These are phyloP conservation scores for Lachancea sp. DNA, from an alignment of 805 yeast genomes.

Conservation along the genomic window DNA sequence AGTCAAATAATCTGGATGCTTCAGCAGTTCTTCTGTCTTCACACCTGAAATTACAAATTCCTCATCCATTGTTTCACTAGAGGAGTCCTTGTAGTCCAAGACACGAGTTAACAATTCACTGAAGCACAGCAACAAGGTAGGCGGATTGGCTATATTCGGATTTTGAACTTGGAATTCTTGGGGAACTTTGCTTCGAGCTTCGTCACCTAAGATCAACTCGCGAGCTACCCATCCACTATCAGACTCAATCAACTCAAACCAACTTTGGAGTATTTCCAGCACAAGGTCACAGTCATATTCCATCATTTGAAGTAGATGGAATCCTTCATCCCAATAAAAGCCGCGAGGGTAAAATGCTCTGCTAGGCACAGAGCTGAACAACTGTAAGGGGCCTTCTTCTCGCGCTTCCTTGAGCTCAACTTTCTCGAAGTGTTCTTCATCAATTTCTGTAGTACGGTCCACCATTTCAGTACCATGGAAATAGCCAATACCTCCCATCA, in stretches of 20 bases:
- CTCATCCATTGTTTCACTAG: conserved; percentile 3
- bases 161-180: conserved; percentile 75
- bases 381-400: conserved; percentile 69
- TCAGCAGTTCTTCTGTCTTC: conserved; percentile 47
- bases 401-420: conserved; percentile 43
- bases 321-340: conserved; percentile 98
- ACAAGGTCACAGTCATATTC: conserved; percentile 80
- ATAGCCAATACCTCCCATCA: conserved; percentile 86
- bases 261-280: conserved; percentile 72
- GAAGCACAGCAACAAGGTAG: conserved; percentile 76
- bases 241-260: conserved; percentile 82
- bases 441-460: conserved; percentile 61
- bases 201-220: conserved; percentile 89
- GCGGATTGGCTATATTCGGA: conserved; percentile 91
- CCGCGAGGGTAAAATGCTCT: conserved; percentile 95
- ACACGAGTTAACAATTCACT: conserved; percentile 48
- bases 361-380: conserved; percentile 84
- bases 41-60: conserved; percentile 12
- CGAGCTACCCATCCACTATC: conserved; percentile 92
- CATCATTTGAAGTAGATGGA: conserved; percentile 76
- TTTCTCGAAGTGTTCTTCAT: conserved; percentile 62
- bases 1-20: conserved; percentile 52
- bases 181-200: conserved; percentile 85
- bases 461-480: conserved; percentile 79
- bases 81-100: conserved; percentile 18